phyloP scores from a whole-genome alignment of 768 basidiomycete species.

The Chalciporus piperatus region DNA sequence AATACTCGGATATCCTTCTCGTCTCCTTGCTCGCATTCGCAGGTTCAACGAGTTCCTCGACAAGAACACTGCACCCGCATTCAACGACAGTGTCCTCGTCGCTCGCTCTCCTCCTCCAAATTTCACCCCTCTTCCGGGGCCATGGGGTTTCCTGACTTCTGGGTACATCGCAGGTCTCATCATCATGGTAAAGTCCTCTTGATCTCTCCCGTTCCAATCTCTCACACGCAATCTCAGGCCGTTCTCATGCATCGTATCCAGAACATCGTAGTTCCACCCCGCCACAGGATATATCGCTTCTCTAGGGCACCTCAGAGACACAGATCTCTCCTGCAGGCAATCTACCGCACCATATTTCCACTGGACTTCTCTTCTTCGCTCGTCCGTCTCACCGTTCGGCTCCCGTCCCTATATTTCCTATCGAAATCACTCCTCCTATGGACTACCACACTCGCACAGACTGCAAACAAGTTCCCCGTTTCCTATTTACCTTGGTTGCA shows the following conservation, averaged over 20 bases:
- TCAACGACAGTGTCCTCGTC: not conserved
- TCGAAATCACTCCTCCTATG: conserved; percentile 55
- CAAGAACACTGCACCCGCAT: conserved; percentile 9
- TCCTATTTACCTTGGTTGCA: conserved; percentile 31
- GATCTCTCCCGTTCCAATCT: not conserved
- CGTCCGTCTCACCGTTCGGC: conserved; percentile 57
- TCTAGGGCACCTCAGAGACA: conserved; percentile 24
- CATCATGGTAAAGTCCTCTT: conserved; percentile 48
- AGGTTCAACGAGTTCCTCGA: conserved; percentile 32
- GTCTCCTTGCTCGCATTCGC: conserved; percentile 39
- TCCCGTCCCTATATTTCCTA: conserved; percentile 65
- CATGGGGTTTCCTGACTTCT: conserved; percentile 72
- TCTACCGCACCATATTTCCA: conserved; percentile 51
- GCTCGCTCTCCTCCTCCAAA: conserved; percentile 9
- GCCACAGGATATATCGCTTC: conserved; percentile 23
- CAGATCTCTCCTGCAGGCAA: conserved; percentile 18
- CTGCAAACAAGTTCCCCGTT: conserved; percentile 41
- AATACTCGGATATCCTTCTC: conserved; percentile 41
- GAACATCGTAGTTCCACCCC: conserved; percentile 71
- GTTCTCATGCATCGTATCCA: conserved; percentile 74
- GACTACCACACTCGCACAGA: conserved; percentile 57
- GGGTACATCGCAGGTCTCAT: conserved; percentile 68
- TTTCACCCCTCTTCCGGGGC: conserved; percentile 46
- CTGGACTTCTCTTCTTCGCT: conserved; percentile 57
- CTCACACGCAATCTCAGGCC: conserved; percentile 40